Evolutionary conservation across 768 basidiomycete genomes (phyloP).

Genomic region (Pluteus cervinus): DNA sequence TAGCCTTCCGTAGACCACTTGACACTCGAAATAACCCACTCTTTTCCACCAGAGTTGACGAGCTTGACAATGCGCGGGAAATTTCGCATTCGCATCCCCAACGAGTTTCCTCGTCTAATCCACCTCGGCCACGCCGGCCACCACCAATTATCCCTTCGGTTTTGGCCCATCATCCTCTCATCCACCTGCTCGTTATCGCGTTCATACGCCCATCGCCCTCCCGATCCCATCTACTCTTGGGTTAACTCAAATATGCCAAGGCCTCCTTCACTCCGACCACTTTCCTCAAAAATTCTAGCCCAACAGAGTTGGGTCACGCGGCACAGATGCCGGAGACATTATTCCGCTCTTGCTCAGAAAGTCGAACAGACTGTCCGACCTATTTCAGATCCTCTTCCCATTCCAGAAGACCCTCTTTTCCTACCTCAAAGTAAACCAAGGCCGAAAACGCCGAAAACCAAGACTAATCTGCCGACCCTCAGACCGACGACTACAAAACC

Average conservation of each 20-base stretch:
- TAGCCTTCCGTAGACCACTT: no score
- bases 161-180: conserved; percentile 3
- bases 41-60: conserved; percentile 12
- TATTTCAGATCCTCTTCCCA: conserved; percentile 22
- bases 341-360: conserved; percentile 37
- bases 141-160: conserved; percentile 6
- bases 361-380: conserved; percentile 20
- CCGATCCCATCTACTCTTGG: no score
- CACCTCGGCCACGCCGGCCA: conserved; percentile 7
- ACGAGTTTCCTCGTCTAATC: conserved; percentile 4
- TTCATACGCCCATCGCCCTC: no score
- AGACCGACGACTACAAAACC: conserved; percentile 27
- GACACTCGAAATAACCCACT: no score
- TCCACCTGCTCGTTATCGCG: conserved; percentile 8
- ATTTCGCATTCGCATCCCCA: conserved; percentile 12
- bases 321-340: conserved; percentile 27
- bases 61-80: conserved; percentile 17
- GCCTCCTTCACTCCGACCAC: no score
- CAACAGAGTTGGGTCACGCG: conserved; percentile 16
- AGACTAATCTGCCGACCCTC: not conserved
- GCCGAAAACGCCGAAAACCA: conserved; percentile 5
- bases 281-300: conserved; percentile 6
- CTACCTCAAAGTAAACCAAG: conserved; percentile 9
- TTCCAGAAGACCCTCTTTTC: conserved; percentile 16
- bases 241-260: no score